These are phyloP conservation scores for Coleophoma cylindrospora DNA, from an alignment of 2,329 filamentous ascomycete species.

Conservation along the genomic window DNA sequence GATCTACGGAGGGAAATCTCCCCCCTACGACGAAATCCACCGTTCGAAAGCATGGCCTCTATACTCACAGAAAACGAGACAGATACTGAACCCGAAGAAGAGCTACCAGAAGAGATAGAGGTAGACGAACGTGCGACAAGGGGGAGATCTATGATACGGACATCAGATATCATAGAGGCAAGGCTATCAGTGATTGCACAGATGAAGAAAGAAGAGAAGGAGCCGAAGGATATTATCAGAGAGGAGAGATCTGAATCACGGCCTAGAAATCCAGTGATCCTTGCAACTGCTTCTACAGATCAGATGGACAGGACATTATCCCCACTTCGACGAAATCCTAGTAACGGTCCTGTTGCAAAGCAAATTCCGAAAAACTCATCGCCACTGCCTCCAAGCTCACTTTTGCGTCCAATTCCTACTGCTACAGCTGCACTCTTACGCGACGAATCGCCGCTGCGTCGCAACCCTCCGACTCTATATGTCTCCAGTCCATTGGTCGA, in stretches of 20 bases:
- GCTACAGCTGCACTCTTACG: neutral
- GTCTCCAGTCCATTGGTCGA: neutral
- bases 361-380: slow-evolving; percentile 3
- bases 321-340: slow-evolving; percentile 8
- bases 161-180: slow-evolving; percentile 12
- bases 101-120: neutral
- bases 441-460: slow-evolving; percentile 1
- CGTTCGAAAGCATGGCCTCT: slow-evolving; percentile 5
- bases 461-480: neutral
- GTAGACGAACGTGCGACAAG: neutral
- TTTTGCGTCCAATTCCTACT: neutral
- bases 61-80: slow-evolving; percentile 3
- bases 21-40: slow-evolving; percentile 3
- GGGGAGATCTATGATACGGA: slow-evolving; percentile 14
- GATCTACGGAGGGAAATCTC: slow-evolving; percentile 1
- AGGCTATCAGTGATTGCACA: slow-evolving; percentile 5
- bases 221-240: neutral
- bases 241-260: slow-evolving; percentile 1
- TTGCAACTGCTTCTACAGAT: neutral
- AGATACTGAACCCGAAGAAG: neutral
- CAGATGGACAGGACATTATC: slow-evolving; percentile 6
- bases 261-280: slow-evolving; percentile 3
- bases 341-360: neutral
- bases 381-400: neutral
- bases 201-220: neutral